These are phyloP conservation scores for Tephrocybe sp. DNA, from an alignment of 768 basidiomycete genomes.

Conservation along the genomic window DNA sequence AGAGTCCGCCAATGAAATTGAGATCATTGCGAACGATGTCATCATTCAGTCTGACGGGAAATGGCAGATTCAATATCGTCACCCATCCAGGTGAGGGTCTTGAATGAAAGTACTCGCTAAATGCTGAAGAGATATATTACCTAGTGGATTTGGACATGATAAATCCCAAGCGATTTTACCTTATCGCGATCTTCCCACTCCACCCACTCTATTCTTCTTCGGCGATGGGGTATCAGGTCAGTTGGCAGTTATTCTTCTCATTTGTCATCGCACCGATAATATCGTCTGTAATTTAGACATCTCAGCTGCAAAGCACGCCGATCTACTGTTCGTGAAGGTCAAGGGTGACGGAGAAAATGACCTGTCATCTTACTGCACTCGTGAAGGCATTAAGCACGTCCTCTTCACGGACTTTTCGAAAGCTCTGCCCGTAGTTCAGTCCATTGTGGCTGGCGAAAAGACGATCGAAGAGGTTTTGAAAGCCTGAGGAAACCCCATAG, in stretches of 20 bases:
- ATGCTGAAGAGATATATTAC: too few relatives aligned
- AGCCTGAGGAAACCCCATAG: not conserved
- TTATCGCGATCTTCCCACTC: conserved; percentile 66
- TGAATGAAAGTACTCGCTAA: too few relatives aligned
- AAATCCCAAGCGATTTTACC: conserved; percentile 94
- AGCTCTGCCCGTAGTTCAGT: conserved; percentile 57
- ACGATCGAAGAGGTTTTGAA: conserved; percentile 48
- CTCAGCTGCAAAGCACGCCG: conserved; percentile 89
- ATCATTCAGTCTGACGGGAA: conserved; percentile 57
- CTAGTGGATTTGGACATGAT: conserved; percentile 93
- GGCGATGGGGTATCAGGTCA: conserved; percentile 95
- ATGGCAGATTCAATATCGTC: conserved; percentile 85
- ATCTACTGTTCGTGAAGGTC: conserved; percentile 91
- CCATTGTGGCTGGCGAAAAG: conserved; percentile 70
- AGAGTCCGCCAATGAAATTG: conserved; percentile 69
- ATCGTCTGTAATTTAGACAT: conserved; percentile 52
- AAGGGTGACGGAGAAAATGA: conserved; percentile 81
- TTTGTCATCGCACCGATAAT: not conserved
- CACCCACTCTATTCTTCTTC: conserved; percentile 91
- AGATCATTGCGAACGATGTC: conserved; percentile 94
- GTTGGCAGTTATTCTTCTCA: conserved; percentile 20
- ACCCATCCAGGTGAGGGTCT: conserved; percentile 69
- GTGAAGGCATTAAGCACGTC: conserved; percentile 76
- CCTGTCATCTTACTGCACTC: conserved; percentile 76
- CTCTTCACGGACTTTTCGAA: conserved; percentile 70